Percentiles rank a stretch among this genome's conserved stretches.
These are phyloP conservation scores for Globisporangium barbulae DNA, from an alignment of 352 stramenopile species.

Conservation along the genomic window DNA sequence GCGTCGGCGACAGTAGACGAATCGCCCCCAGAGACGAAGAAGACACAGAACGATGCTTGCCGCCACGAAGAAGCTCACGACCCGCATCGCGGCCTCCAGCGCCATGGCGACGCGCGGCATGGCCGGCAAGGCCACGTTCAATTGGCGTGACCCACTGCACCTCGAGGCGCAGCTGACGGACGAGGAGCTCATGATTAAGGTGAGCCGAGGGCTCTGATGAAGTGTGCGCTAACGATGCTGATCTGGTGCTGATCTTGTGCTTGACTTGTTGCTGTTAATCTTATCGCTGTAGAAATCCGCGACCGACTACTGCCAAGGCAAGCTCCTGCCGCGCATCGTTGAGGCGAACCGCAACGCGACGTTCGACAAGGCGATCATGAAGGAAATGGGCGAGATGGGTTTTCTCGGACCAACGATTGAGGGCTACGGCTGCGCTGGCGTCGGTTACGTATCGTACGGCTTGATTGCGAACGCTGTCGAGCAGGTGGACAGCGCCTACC, in stretches of 20 bases:
- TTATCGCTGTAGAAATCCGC: slow-evolving; percentile 76
- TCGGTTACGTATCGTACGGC: slow-evolving; percentile 96
- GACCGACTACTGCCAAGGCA: slow-evolving; percentile 91
- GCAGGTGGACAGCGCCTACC: slow-evolving; percentile 95
- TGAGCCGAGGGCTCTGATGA: slow-evolving; percentile 13
- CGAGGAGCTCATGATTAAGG: slow-evolving; percentile 90
- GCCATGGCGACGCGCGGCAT: slow-evolving; percentile 30
- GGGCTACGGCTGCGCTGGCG: slow-evolving; percentile 93
- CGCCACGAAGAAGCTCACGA: slow-evolving; percentile 21
- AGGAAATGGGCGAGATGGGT: slow-evolving; percentile 92
- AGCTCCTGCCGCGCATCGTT: slow-evolving; percentile 93
- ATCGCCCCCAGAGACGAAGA: slow-evolving; percentile 2
- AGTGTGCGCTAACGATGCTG: neutral
- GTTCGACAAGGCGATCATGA: slow-evolving; percentile 94
- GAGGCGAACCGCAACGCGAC: slow-evolving; percentile 93
- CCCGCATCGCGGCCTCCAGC: slow-evolving; percentile 20
- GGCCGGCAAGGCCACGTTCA: slow-evolving; percentile 57
- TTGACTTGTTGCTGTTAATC: too few species aligned
- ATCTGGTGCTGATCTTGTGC: neutral
- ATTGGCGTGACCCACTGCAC: slow-evolving; percentile 81
- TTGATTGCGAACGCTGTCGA: slow-evolving; percentile 97
- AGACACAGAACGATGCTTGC: slow-evolving; percentile 25
- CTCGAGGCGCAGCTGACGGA: slow-evolving; percentile 82
- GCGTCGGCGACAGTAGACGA: slow-evolving; percentile 7
- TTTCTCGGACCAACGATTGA: slow-evolving; percentile 94